phyloP scores from a whole-genome alignment of 2,329 filamentous ascomycete species.

The Microcyclospora pomicola region DNA sequence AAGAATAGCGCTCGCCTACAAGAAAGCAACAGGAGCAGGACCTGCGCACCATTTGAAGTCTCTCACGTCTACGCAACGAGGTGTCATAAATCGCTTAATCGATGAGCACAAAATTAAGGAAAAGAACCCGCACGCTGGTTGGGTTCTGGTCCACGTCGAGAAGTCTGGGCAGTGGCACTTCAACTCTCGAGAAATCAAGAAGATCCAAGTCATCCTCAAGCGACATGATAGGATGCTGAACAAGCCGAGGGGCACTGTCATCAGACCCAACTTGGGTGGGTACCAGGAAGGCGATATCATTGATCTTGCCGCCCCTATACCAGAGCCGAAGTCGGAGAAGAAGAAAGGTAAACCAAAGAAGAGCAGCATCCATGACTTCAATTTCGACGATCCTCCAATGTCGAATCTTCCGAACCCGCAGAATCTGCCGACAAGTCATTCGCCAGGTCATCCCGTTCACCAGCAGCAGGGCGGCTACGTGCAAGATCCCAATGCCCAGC shows the following conservation, averaged over 20 bases:
- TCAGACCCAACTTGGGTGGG: neutral
- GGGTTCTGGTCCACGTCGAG: conserved; percentile 6
- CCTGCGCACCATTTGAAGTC: conserved; percentile 1
- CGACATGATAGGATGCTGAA: conserved; percentile 1
- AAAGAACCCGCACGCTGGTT: conserved; percentile 6
- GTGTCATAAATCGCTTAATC: conserved; percentile 6
- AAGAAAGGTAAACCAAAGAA: conserved; percentile 4
- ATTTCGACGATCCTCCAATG: neutral
- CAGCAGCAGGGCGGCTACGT: too few species aligned
- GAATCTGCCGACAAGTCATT: too few species aligned
- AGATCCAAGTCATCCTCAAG: conserved; percentile 5
- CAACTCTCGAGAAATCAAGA: conserved; percentile 1
- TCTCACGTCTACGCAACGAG: conserved; percentile 6
- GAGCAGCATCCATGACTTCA: neutral
- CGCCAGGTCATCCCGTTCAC: too few species aligned
- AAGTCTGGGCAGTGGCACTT: conserved; percentile 1
- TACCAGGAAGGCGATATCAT: conserved; percentile 6
- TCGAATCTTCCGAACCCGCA: too few species aligned
- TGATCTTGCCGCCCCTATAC: conserved; percentile 4
- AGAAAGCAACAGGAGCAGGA: neutral
- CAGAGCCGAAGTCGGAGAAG: conserved; percentile 3
- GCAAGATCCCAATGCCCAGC: too few species aligned
- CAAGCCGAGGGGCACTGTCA: conserved; percentile 1
- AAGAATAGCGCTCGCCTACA: conserved; percentile 2
- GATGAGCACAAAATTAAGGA: conserved; percentile 4